phyloP scores from a whole-genome alignment of 75 land plant species.

The Ceratopteris richardii region DNA sequence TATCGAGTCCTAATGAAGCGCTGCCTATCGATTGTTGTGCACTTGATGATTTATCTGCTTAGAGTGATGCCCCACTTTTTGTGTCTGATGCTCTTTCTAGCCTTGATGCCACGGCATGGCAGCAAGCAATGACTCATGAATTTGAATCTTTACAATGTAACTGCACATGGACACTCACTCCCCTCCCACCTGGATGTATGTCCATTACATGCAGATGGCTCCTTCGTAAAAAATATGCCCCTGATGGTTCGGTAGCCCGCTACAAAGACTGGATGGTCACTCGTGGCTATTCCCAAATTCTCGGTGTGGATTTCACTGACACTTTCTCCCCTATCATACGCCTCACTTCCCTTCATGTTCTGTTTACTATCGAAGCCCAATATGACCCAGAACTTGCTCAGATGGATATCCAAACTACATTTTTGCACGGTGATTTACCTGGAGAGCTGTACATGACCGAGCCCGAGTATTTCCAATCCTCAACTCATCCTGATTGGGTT shows the following conservation, averaged over 20 bases:
- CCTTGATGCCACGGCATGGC: too few relatives aligned
- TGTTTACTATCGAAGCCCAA: constrained; percentile 9
- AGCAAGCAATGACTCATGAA: too few relatives aligned
- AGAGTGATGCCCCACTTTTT: too few relatives aligned
- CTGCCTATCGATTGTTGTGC: too few relatives aligned
- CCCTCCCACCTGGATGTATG: neutral
- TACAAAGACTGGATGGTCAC: constrained; percentile 15
- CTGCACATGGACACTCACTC: neutral
- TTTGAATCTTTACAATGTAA: too few relatives aligned
- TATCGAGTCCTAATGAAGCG: too few relatives aligned
- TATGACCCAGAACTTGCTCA: constrained; percentile 18
- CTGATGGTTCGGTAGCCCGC: neutral
- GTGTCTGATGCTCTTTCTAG: too few relatives aligned
- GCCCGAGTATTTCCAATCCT: neutral
- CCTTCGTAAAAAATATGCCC: neutral
- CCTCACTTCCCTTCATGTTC: constrained; percentile 18
- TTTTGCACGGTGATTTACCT: constrained; percentile 18
- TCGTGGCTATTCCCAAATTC: too few relatives aligned
- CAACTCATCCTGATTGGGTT: constrained; percentile 2
- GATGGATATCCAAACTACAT: constrained; percentile 11
- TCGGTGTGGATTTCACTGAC: constrained; percentile 21
- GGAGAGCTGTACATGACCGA: constrained; percentile 19
- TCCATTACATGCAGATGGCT: neutral
- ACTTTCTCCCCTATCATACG: constrained; percentile 18
- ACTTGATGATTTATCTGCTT: too few relatives aligned